Evolutionary conservation across 2,329 filamentous ascomycete species (phyloP).

Genomic region (Fonsecaea monophora): DNA sequence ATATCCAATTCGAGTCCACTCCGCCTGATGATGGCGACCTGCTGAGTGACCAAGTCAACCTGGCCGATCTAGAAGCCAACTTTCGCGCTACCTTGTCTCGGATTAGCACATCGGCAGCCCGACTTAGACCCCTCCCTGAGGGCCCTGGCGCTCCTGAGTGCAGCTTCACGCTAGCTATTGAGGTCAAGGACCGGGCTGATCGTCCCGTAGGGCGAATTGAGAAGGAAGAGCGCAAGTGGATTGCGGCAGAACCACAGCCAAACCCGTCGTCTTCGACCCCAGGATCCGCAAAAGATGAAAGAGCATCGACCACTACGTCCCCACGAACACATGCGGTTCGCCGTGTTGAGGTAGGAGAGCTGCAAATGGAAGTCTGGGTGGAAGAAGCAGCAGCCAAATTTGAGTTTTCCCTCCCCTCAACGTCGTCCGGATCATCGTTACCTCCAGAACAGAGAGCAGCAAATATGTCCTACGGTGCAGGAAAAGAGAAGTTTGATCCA

Average conservation of each 20-base stretch:
- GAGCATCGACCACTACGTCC: conserved; percentile 42
- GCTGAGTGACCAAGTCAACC: conserved; percentile 40
- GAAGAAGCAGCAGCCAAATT: conserved; percentile 68
- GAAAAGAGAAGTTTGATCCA: conserved; percentile 34
- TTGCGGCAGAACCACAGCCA: conserved; percentile 62
- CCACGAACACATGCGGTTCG: conserved; percentile 66
- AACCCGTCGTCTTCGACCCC: conserved; percentile 13
- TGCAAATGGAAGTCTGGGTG: conserved; percentile 72
- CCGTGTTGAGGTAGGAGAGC: conserved; percentile 68
- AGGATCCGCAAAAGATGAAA: not conserved
- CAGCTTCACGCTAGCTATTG: conserved; percentile 58
- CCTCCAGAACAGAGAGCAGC: conserved; percentile 23
- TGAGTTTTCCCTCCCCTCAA: conserved; percentile 26
- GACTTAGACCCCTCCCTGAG: conserved; percentile 39
- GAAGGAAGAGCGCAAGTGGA: conserved; percentile 64
- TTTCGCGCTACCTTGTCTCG: conserved; percentile 56
- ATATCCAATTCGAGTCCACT: conserved; percentile 54
- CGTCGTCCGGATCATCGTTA: conserved; percentile 10
- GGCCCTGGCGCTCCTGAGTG: conserved; percentile 47
- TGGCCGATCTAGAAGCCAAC: conserved; percentile 56
- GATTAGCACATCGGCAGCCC: conserved; percentile 49
- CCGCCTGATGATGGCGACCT: conserved; percentile 29
- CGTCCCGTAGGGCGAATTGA: conserved; percentile 53
- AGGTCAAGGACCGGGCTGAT: conserved; percentile 55
- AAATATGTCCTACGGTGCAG: conserved; percentile 37